phyloP scores from a whole-genome alignment of 169 alveolate species.

The Plasmodium blacklocki region DNA sequence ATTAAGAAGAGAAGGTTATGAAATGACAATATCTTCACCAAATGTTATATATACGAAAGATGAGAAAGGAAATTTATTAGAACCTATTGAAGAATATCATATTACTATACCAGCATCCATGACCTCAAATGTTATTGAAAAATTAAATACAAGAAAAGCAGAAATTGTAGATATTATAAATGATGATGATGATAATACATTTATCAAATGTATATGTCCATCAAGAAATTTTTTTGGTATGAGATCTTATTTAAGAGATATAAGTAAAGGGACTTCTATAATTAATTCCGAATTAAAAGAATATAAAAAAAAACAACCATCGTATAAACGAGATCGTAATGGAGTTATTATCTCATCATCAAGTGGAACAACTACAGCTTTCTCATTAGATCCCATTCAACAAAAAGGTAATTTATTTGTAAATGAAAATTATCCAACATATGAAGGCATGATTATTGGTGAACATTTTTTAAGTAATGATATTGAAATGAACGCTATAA shows the following conservation, averaged over 20 bases:
- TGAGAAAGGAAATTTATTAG: conserved; percentile 86
- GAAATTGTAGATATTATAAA: conserved; percentile 75
- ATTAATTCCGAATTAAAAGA: conserved; percentile 86
- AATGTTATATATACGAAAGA: conserved; percentile 88
- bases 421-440: conserved; percentile 88
- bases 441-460: conserved; percentile 92
- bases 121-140: conserved; percentile 88
- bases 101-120: conserved; percentile 87
- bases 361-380: conserved; percentile 90
- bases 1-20: conserved; percentile 97
- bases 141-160: conserved; percentile 87
- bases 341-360: conserved; percentile 90
- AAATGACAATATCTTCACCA: conserved; percentile 92
- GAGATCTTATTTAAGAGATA: conserved; percentile 85
- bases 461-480: conserved; percentile 87
- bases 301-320: conserved; percentile 84
- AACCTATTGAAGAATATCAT: conserved; percentile 90
- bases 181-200: conserved; percentile 59
- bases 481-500: conserved; percentile 88
- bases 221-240: conserved; percentile 86
- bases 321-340: conserved; percentile 81
- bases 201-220: conserved; percentile 73
- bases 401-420: conserved; percentile 90
- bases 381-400: conserved; percentile 90
- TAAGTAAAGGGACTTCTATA: conserved; percentile 90